Evolutionary conservation across 805 yeast species (phyloP).

Genomic region (Gaillardinia entomophila): DNA sequence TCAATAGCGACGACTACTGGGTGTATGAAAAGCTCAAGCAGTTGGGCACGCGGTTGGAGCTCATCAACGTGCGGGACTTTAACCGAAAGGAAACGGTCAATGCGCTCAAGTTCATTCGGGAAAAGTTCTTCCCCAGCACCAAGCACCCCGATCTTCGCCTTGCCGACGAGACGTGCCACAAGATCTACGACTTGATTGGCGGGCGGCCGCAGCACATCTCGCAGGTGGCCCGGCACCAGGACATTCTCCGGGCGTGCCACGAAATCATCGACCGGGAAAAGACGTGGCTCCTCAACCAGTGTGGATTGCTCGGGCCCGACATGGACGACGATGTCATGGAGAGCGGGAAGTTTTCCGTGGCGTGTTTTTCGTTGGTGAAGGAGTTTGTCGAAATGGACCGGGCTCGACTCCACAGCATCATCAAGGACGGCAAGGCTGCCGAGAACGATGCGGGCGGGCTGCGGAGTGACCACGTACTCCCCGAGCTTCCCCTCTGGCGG

Average conservation of each 20-base stretch:
- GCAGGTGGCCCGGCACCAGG: conserved; percentile 56
- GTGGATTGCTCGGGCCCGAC: conserved; percentile 67
- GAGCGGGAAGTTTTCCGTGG: conserved; percentile 65
- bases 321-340: conserved; percentile 93
- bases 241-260: conserved; percentile 58
- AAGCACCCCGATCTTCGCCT: conserved; percentile 30
- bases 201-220: conserved; percentile 82
- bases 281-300: conserved; percentile 81
- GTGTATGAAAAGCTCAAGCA: conserved; percentile 69
- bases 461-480: conserved; percentile 47
- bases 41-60: conserved; percentile 69
- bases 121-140: conserved; percentile 23
- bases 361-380: conserved; percentile 69
- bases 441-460: conserved; percentile 1
- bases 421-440: conserved; percentile 8
- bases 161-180: conserved; percentile 35
- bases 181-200: conserved; percentile 66
- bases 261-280: conserved; percentile 71
- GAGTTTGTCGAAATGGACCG: conserved; percentile 68
- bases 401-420: conserved; percentile 20
- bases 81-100: conserved; percentile 47
- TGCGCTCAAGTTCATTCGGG: conserved; percentile 50
- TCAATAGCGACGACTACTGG: conserved; percentile 86
- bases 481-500: conserved; percentile 76
- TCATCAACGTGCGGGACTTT: conserved; percentile 63